Percentiles rank a stretch among this genome's conserved stretches.
Evolutionary conservation across 805 yeast species (phyloP).

Genomic region (Kuraishia borneana): DNA sequence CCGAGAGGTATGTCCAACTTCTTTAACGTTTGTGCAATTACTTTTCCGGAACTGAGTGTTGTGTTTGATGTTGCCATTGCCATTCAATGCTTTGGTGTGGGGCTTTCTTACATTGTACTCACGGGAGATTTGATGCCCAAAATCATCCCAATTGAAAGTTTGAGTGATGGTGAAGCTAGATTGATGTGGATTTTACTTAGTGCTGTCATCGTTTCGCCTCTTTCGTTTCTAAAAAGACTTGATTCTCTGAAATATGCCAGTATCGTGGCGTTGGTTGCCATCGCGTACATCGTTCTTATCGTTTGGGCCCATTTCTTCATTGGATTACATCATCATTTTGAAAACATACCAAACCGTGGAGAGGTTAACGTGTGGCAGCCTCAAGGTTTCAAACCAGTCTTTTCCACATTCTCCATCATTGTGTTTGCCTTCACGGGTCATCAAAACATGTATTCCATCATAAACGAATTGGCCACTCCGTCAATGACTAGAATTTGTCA

Average conservation of each 20-base stretch:
- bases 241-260: conserved; percentile 66
- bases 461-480: conserved; percentile 54
- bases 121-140: conserved; percentile 72
- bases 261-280: conserved; percentile 55
- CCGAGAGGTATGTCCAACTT: conserved; percentile 57
- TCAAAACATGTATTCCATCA: conserved; percentile 69
- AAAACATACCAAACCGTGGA: conserved; percentile 36
- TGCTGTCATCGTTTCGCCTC: conserved; percentile 44
- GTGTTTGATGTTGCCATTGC: conserved; percentile 69
- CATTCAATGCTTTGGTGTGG: conserved; percentile 73
- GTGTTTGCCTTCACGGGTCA: conserved; percentile 78
- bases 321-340: conserved; percentile 13
- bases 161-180: conserved; percentile 17
- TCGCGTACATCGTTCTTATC: conserved; percentile 47
- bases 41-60: conserved; percentile 60
- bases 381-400: conserved; percentile 29
- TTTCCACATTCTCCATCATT: conserved; percentile 61
- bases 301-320: conserved; percentile 38
- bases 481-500: conserved; percentile 32
- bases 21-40: conserved; percentile 57
- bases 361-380: conserved; percentile 28
- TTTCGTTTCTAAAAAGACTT: conserved; percentile 47
- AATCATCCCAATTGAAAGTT: conserved; percentile 25
- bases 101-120: conserved; percentile 57
- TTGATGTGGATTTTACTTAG: conserved; percentile 47